Base-by-base conservation (phyloP, 202 grass and related monocot species). In the Elaeis oleifera region DNA sequence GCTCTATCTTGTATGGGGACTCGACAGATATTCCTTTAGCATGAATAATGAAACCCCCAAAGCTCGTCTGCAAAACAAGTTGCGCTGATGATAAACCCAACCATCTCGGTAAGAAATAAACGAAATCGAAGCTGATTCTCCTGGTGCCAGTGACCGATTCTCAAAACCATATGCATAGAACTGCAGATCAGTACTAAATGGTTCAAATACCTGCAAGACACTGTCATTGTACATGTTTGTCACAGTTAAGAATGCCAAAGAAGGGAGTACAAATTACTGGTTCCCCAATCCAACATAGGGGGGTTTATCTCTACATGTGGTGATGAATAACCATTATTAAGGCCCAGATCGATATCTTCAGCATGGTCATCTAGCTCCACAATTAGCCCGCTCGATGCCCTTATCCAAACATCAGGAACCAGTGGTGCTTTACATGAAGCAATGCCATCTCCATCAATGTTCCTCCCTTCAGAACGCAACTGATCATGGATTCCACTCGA, bases 31-130 rank as follows among this genome's bases (percentile, higher is more conserved):
- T 59, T 62, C 94, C 94, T 80, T 82, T 89, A 19, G 85, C 88
- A 53, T 84, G 88, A 74, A 99, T 79, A 72, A 99, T 83, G 62
- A 99, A 99, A 25, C 94, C 94, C 64, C 88, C 88, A 73, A 89
- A 67, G 69, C 78, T 94, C 5, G 88, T 99, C 83, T 99, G 88
- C 76, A 99, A 53, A 59, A 99, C 78, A 63, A 99, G 65, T 77
- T 89, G 94, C 0, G 82, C 85, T 13, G 82, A 82, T 9, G 80
- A 89, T 50, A 76, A 84, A 32, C 88, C 94, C 70, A 87, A 32
- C 75, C 79, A 71, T 52, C 82, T 88, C 17, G 94, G 94, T 65
- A 99, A 63, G 78, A 99, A 72, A 94, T 29, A 69, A 99, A 94
- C 39, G 63, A 67, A 51, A 94, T 64, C 1, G 80, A 80, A 23